Evolutionary conservation across 148 eudicot species (phyloP).

Genomic region (Gaultheria prostrata): DNA sequence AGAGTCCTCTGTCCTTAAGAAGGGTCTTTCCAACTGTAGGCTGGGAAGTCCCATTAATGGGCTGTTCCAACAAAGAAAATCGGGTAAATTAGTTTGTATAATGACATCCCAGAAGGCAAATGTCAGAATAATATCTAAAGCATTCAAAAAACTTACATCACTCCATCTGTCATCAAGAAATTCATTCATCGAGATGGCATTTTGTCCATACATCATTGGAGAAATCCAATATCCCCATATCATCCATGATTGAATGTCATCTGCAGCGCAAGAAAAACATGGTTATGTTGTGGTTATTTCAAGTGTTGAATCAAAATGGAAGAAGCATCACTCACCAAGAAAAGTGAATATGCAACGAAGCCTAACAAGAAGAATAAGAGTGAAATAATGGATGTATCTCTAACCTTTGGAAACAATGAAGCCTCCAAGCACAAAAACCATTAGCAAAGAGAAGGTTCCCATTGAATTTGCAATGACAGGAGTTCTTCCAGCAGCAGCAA

Average conservation of each 20-base stretch:
- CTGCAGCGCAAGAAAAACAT: constrained; percentile 1
- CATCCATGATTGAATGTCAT: constrained; percentile 35
- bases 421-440: constrained; percentile 11
- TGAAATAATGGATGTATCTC: not conserved
- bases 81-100: not conserved
- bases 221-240: constrained; percentile 40
- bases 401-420: constrained; percentile 23
- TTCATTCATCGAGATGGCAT: constrained; percentile 39
- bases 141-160: constrained; percentile 21
- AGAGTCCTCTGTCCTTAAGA: constrained; percentile 31
- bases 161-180: constrained; percentile 40
- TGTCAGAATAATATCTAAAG: not conserved
- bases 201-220: constrained; percentile 46
- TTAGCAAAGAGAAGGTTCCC: constrained; percentile 1
- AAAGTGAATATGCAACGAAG: no score
- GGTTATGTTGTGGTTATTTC: no score
- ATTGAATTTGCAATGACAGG: constrained; percentile 6
- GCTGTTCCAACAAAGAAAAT: constrained; percentile 15
- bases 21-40: constrained; percentile 38
- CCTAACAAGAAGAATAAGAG: not conserved
- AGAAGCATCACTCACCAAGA: not conserved
- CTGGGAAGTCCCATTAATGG: constrained; percentile 21
- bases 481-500: not conserved
- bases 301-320: not conserved
- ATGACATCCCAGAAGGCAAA: not conserved